Evolutionary conservation across 129 eudicot genomes (phyloP).

Genomic region (Ambrosia artemisiifolia): DNA sequence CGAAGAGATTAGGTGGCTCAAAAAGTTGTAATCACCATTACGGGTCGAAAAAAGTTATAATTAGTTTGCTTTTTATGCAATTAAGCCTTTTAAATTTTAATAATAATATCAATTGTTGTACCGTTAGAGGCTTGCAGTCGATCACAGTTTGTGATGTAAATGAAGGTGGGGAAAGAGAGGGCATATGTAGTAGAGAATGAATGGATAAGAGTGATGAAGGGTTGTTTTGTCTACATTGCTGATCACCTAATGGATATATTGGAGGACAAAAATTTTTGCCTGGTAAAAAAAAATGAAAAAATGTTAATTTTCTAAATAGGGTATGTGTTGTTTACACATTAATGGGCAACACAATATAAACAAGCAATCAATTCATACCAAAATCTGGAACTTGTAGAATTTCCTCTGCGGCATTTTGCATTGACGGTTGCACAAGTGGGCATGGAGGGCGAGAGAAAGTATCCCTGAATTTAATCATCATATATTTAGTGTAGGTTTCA

Average conservation of each 20-base stretch:
- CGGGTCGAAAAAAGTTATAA: neutral
- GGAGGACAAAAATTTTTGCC: conserved; percentile 80
- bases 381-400: conserved; percentile 58
- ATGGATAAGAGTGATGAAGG: conserved; percentile 62
- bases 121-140: conserved; percentile 80
- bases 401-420: conserved; percentile 45
- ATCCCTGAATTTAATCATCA: conserved; percentile 60
- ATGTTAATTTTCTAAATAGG: conserved; percentile 14
- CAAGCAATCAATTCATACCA: conserved; percentile 39
- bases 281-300: conserved; percentile 29
- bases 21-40: too few species aligned
- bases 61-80: neutral
- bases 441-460: conserved; percentile 83
- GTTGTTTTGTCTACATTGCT: conserved; percentile 43
- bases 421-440: conserved; percentile 75
- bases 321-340: neutral
- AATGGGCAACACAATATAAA: neutral
- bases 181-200: conserved; percentile 59
- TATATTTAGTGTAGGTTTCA: conserved; percentile 13
- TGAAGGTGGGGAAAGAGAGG: conserved; percentile 71
- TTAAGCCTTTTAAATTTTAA: neutral
- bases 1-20: too few species aligned
- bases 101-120: conserved; percentile 20
- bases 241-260: conserved; percentile 77
- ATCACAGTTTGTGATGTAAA: conserved; percentile 75